A percentile compares a stretch with the other conserved stretches of the same genome.
phyloP scores from a whole-genome alignment of 768 basidiomycete genomes.

The Boletus eberwhitei region DNA sequence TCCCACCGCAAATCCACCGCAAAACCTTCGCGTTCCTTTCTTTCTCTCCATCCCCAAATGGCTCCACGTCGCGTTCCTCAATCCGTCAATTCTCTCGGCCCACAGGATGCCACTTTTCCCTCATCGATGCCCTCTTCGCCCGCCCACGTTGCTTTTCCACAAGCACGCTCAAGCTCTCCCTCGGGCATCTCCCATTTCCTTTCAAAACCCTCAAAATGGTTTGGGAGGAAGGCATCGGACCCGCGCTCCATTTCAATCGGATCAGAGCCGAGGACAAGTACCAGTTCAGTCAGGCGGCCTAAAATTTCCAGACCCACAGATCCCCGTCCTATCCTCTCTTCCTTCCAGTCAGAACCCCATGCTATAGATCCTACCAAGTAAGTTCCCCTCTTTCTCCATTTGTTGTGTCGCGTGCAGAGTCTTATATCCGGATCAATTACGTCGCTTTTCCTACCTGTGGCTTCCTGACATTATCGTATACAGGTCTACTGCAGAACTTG shows the following conservation, averaged over 20 bases:
- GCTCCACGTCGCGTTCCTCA: constrained; percentile 47
- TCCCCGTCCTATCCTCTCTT: constrained; percentile 64
- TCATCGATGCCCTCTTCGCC: constrained; percentile 31
- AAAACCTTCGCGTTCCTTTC: constrained; percentile 14
- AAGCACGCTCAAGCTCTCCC: constrained; percentile 60
- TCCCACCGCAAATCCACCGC: constrained; percentile 1
- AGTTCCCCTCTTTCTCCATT: constrained; percentile 24
- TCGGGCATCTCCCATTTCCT: constrained; percentile 62
- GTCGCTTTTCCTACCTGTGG: background rate
- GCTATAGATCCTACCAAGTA: constrained; percentile 51
- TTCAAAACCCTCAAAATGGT: constrained; percentile 70
- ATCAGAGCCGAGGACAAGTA: constrained; percentile 49
- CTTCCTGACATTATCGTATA: constrained; percentile 21
- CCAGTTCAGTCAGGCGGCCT: constrained; percentile 53
- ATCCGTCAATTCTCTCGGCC: constrained; percentile 39
- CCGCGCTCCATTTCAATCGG: constrained; percentile 41
- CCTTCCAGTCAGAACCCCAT: constrained; percentile 45
- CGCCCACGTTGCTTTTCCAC: constrained; percentile 37
- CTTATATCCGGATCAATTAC: constrained; percentile 3
- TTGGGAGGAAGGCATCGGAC: constrained; percentile 55
- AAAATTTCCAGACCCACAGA: constrained; percentile 87
- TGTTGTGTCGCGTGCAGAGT: constrained; percentile 2
- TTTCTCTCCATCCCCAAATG: constrained; percentile 32
- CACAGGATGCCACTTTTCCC: constrained; percentile 29
- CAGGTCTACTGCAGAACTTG: constrained; percentile 68